Percentiles rank a stretch among this genome's conserved stretches.
Conservation (phyloP, 257 asterid species). For the Linderniella brevidens region DNA sequence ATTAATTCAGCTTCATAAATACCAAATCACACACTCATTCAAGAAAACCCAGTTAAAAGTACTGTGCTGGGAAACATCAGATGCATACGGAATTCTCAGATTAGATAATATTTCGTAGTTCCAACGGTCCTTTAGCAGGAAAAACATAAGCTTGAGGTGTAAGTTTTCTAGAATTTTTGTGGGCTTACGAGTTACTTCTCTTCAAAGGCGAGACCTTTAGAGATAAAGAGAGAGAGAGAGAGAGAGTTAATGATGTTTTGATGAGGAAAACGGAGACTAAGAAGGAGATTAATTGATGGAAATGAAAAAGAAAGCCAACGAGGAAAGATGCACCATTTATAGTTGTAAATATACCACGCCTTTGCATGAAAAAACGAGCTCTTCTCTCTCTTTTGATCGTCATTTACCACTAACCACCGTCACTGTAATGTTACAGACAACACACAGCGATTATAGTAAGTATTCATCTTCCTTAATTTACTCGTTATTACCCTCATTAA, state of each 20-base stretch:
- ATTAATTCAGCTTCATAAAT: slow-evolving; percentile 23
- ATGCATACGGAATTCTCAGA: too few relatives aligned
- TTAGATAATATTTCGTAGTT: too few relatives aligned
- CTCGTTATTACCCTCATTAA: too few relatives aligned
- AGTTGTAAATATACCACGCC: slow-evolving; percentile 43
- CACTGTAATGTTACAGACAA: slow-evolving; percentile 13
- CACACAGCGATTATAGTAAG: too few relatives aligned
- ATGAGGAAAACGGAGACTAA: too few relatives aligned
- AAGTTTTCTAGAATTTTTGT: too few relatives aligned
- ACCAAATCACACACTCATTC: slow-evolving; percentile 15
- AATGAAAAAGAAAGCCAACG: slow-evolving; percentile 27
- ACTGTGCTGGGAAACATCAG: too few relatives aligned
- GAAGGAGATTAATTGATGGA: slow-evolving; percentile 14
- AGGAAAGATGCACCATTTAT: slow-evolving; percentile 59
- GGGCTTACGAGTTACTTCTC: too few relatives aligned
- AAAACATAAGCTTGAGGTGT: too few relatives aligned
- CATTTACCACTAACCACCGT: slow-evolving; percentile 62
- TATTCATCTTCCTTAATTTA: too few relatives aligned
- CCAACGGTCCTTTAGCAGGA: too few relatives aligned
- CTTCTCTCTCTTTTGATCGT: slow-evolving; percentile 19
- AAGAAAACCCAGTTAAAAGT: slow-evolving; percentile 13
- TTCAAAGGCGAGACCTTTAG: not conserved
- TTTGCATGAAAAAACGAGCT: slow-evolving; percentile 45
- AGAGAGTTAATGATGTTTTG: too few relatives aligned
- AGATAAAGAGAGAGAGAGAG: slow-evolving; percentile 14